Evolutionary conservation across 768 basidiomycete species (phyloP).

Genomic region (Roridomyces roridus): DNA sequence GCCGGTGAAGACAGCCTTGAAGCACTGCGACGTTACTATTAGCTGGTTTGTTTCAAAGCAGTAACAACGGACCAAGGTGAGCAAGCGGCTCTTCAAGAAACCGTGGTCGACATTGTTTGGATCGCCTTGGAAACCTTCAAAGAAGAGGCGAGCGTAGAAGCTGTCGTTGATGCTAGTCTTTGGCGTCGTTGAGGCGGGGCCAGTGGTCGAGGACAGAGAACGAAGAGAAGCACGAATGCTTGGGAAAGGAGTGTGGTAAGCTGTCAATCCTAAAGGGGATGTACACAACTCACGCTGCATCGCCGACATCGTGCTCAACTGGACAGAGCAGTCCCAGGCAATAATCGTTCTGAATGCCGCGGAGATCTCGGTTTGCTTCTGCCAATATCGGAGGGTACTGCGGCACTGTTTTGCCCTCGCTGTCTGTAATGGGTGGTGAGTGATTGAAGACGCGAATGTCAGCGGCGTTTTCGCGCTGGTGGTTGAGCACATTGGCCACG

Average conservation of each 20-base stretch:
- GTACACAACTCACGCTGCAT: no score
- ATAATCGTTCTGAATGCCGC: no score
- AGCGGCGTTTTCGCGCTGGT: neutral
- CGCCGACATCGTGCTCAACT: no score
- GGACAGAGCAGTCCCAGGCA: no score
- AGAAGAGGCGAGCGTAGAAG: slow-evolving; percentile 5
- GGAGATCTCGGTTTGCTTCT: no score
- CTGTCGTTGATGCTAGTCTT: no score
- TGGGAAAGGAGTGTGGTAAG: no score
- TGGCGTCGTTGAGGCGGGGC: no score
- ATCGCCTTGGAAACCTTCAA: neutral
- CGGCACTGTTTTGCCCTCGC: neutral
- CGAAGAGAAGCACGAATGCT: neutral
- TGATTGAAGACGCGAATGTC: slow-evolving; percentile 3
- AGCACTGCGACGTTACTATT: neutral
- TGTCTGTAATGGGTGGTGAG: neutral
- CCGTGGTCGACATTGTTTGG: neutral
- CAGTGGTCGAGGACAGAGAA: no score
- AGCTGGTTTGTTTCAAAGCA: neutral
- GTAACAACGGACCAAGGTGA: neutral
- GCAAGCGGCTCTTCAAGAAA: slow-evolving; percentile 4
- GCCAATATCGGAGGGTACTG: no score
- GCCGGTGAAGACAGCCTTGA: neutral
- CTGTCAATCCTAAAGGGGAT: no score
- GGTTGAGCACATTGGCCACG: slow-evolving; percentile 1